These are phyloP conservation scores for Hemisphaericaspora xylanilytica DNA, from an alignment of 1,139 yeast genomes.

Conservation along the genomic window DNA sequence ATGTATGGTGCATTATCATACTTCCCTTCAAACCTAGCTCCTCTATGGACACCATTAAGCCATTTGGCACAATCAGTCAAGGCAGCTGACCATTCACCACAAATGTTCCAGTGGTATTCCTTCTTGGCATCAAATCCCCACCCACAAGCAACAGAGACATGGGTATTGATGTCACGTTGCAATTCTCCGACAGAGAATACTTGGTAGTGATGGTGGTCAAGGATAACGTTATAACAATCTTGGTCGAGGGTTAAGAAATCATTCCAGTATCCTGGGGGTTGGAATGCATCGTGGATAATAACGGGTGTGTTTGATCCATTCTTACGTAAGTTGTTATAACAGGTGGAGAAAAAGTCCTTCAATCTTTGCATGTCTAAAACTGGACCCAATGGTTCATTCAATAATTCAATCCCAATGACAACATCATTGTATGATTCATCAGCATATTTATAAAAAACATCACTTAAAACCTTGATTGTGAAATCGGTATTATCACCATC, in stretches of 20 bases:
- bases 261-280: constrained; percentile 61
- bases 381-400: constrained; percentile 89
- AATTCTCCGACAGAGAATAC: constrained; percentile 71
- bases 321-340: constrained; percentile 53
- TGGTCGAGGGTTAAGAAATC: constrained; percentile 44
- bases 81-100: constrained; percentile 95
- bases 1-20: constrained; percentile 49
- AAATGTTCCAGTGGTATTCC: constrained; percentile 72
- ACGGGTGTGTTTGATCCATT: constrained; percentile 51
- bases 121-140: constrained; percentile 51
- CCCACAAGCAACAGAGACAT: constrained; percentile 59
- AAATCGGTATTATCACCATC: constrained; percentile 47
- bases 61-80: constrained; percentile 89
- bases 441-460: constrained; percentile 60
- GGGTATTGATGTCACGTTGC: constrained; percentile 54
- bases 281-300: constrained; percentile 75
- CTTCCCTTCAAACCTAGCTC: constrained; percentile 81
- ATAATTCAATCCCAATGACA: constrained; percentile 76
- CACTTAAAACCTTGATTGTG: constrained; percentile 51
- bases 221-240: constrained; percentile 56
- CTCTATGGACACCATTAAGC: constrained; percentile 89
- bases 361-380: constrained; percentile 56
- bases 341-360: constrained; percentile 53
- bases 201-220: constrained; percentile 93
- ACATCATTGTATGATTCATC: constrained; percentile 63